Evolutionary conservation across 257 asterid genomes (phyloP).

Genomic region (Solanum commersonii): DNA sequence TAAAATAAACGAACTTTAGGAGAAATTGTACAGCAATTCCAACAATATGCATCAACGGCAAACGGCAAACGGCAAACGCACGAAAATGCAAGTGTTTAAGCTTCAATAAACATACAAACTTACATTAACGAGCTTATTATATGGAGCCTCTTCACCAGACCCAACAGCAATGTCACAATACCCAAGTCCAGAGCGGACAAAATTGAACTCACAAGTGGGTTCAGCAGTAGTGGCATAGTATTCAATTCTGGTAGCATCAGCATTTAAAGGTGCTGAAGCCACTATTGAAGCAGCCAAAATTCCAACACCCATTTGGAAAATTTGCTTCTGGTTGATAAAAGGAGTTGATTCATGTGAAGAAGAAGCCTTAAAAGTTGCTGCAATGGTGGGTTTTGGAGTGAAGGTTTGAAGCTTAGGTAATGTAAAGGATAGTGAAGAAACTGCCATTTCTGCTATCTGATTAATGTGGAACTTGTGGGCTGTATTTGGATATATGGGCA

Average conservation of each 20-base stretch:
- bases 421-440: constrained; percentile 35
- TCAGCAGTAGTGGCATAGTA: constrained; percentile 80
- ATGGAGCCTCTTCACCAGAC: constrained; percentile 67
- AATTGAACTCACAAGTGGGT: constrained; percentile 72
- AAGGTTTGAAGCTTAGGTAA: constrained; percentile 28
- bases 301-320: constrained; percentile 50
- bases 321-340: constrained; percentile 24
- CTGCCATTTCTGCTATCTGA: constrained; percentile 29
- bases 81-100: neutral
- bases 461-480: constrained; percentile 19
- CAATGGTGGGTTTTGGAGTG: constrained; percentile 1
- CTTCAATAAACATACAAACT: neutral
- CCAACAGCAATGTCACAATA: constrained; percentile 76
- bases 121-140: constrained; percentile 61
- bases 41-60: neutral
- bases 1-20: neutral
- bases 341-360: constrained; percentile 18
- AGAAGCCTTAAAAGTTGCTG: constrained; percentile 18
- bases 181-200: constrained; percentile 73
- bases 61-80: neutral
- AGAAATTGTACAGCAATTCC: neutral
- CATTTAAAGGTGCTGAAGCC: constrained; percentile 52
- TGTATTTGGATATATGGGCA: neutral
- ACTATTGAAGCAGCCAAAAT: constrained; percentile 59
- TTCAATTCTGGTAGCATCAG: constrained; percentile 74